Base-by-base conservation (phyloP, 805 yeast genomes). In the Wickerhamiella siamensis region DNA sequence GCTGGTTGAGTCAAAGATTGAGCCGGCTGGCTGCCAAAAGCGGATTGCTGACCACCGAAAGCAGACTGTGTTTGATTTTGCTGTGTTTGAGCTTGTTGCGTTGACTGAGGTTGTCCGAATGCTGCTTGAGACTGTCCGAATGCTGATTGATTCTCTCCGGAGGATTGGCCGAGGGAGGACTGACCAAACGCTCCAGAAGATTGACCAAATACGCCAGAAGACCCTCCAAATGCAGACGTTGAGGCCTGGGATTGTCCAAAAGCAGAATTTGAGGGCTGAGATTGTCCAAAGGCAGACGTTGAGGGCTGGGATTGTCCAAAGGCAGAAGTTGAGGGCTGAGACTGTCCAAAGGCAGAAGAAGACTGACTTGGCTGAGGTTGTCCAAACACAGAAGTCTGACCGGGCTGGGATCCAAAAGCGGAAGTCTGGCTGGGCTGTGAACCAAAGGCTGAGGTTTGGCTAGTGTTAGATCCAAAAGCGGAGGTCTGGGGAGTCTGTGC, bases 221-320 rank as follows among this genome's bases (percentile, higher is more conserved):
- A 32, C 31, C 45, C 49, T 16, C 58, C 62, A 43, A 58, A 58
- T 5, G 56, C 46, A 27, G 54, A 39, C 3, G 45, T 16, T 5
- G 45, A 5, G 8, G 47, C 37, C 3, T 43, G 12, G 5, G 35
- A 34, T 21, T 40, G 36, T 20, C 49, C 45, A 27, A 41, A 44
- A 10, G 47, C 36, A 31, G 47, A 38, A 22, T 39, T 15, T 3
- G 36, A 4, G 6, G 37, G 14, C 19, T 12, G 26, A 10, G 41
- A 17, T 18, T 39, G 35, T 8, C 44, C 44, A 46, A 43, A 43
- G 9, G 46, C 40, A 8, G 22, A 14, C 8, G 5, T 9, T 12
- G 33, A 9, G 12, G 19, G 36, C 9, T 33, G 19, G 9, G 19
- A 15, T 33, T 6, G 15, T 9, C n/a, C n/a, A n/a, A n/a, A n/a